Percentiles rank a stretch among this genome's conserved stretches.
These are phyloP conservation scores for Hirsutella thompsonii DNA, from an alignment of 2,329 filamentous ascomycete species.

Conservation along the genomic window DNA sequence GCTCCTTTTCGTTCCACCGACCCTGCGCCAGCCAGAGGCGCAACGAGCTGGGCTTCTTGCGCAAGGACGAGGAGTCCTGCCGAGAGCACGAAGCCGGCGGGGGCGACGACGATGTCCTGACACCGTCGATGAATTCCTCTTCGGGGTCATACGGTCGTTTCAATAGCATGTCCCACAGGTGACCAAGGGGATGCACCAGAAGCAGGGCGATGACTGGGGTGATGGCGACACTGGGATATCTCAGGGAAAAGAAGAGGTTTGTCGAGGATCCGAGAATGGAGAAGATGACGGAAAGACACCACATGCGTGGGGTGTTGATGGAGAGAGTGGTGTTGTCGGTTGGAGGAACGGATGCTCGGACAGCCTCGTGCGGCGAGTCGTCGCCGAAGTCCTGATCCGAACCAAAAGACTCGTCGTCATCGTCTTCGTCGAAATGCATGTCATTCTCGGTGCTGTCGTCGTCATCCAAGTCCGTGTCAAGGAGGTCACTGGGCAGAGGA, in stretches of 20 bases:
- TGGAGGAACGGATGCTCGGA: constrained; percentile 66
- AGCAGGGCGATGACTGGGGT: constrained; percentile 79
- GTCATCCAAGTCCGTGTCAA: constrained; percentile 28
- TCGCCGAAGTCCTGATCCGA: constrained; percentile 49
- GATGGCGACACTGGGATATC: constrained; percentile 84
- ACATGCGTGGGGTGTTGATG: constrained; percentile 82
- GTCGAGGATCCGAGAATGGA: constrained; percentile 70
- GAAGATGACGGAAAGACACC: constrained; percentile 68
- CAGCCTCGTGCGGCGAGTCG: constrained; percentile 66
- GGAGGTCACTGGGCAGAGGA: constrained; percentile 29
- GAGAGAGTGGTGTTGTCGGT: constrained; percentile 66
- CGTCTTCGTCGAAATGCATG: constrained; percentile 19
- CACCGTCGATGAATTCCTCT: constrained; percentile 38
- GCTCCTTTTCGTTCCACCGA: constrained; percentile 78
- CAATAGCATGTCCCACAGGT: constrained; percentile 62
- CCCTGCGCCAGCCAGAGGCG: constrained; percentile 70
- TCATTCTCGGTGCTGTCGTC: constrained; percentile 21
- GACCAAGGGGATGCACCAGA: constrained; percentile 71
- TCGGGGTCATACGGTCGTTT: constrained; percentile 46
- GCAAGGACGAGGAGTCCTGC: constrained; percentile 3
- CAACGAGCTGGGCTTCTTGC: constrained; percentile 26
- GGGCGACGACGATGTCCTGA: constrained; percentile 10
- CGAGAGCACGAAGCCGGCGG: constrained; percentile 4
- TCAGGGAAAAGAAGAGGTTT: constrained; percentile 78
- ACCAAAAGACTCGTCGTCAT: constrained; percentile 24